Base-by-base conservation (phyloP, 345 rosid genomes). In the Raphanus sativus region DNA sequence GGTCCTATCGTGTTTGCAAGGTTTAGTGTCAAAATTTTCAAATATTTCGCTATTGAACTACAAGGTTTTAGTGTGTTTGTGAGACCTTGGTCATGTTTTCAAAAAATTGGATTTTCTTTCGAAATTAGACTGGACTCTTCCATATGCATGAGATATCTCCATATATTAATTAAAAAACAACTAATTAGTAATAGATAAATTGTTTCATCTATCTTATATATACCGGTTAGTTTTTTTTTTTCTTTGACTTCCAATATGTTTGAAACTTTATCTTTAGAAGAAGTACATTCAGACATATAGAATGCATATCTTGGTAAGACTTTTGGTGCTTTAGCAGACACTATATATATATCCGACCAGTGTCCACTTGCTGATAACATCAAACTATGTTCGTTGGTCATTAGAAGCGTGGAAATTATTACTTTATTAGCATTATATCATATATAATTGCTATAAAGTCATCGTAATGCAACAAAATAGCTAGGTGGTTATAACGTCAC, bases 401-500 rank as follows among this genome's bases (percentile, higher is more conserved):
- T 70, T 77, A 70, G 4, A 65, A 55, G 13, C 36, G 0, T 13
- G 38, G 9, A 71, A 17, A 71, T 4, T 71, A 77, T 56, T 77
- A 9, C 38, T 71, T 62, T 71, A 77, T 71, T 30, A 56, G 28
- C 11, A 56, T 21, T 30, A 9, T 16, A 59, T 74, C 11, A 10
- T 28, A 36, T 42, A 54, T 28, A 15, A 4, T 55, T 36, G 33
- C 28, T 26, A 52, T 56, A 25, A 65, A 56, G 71, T 77, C 72
- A 16, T 78, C 62, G 33, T 67, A 59, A 40, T 60, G 77, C 69
- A 72, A 72, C 67, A 54, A 58, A 66, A 58, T 59, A 69, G 70
- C 64, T 76, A 60, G 77, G 68, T 78, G 45, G 81, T 72, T 66
- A 56, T 65, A 72, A 78, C 40, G 73, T 78, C 77, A 50, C 56